Evolutionary conservation across 495 filamentous ascomycete genomes (phyloP).

Genomic region (Hyaloscypha hepaticicola): DNA sequence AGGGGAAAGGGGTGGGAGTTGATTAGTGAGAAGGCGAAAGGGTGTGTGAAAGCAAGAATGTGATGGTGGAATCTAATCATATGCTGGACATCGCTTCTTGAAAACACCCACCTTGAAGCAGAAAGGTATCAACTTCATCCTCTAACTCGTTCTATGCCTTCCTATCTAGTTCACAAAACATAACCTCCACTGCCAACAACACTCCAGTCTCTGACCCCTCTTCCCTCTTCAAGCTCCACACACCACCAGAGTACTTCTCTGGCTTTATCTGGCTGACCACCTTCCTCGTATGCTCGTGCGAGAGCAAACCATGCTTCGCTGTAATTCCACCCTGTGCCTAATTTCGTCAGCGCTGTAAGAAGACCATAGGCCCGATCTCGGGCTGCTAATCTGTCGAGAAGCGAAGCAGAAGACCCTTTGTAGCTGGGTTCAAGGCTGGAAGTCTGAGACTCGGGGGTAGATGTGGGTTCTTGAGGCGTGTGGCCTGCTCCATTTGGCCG

Average conservation of each 20-base stretch:
- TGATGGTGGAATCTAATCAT: not conserved
- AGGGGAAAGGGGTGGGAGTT: constrained; percentile 27
- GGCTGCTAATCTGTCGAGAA: constrained; percentile 75
- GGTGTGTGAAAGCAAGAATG: constrained; percentile 14
- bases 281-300: constrained; percentile 79
- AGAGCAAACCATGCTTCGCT: constrained; percentile 93
- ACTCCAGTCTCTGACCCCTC: constrained; percentile 59
- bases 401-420: constrained; percentile 39
- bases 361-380: constrained; percentile 84
- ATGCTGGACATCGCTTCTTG: not conserved
- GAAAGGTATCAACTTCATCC: not conserved
- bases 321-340: constrained; percentile 87
- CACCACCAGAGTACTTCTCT: constrained; percentile 77
- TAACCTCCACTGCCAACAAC: constrained; percentile 56
- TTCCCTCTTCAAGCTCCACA: constrained; percentile 68
- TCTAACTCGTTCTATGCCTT: not conserved
- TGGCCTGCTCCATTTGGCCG: not conserved
- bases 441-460: constrained; percentile 9
- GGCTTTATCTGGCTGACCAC: constrained; percentile 78
- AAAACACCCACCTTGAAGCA: not conserved
- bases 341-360: constrained; percentile 75
- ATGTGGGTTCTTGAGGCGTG: not conserved
- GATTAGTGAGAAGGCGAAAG: constrained; percentile 12
- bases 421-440: constrained; percentile 11
- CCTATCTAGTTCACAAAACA: constrained; percentile 43